Conservation (phyloP, 2,329 filamentous ascomycete species). For the Pseudocercospora crystallina region DNA sequence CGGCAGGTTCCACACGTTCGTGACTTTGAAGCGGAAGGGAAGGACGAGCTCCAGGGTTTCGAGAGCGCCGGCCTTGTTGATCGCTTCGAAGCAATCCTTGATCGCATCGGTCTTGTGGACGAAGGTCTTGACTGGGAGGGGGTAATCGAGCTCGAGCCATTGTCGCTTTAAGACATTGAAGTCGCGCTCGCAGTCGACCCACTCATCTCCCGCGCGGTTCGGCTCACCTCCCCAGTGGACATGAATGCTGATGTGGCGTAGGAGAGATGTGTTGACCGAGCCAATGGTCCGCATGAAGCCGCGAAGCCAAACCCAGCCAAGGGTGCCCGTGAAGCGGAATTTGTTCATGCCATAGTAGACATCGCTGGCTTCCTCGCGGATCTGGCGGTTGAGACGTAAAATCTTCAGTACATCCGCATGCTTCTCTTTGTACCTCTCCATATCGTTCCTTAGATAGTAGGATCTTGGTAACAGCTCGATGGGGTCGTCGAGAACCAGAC, state of each 20-base stretch:
- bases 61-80: constrained; percentile 4
- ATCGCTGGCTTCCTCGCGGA: constrained; percentile 40
- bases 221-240: not conserved
- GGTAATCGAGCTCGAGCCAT: no score
- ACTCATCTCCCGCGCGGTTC: not conserved
- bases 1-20: not conserved
- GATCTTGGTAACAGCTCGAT: no score
- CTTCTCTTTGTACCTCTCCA: no score
- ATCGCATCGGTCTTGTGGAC: not conserved
- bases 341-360: constrained; percentile 48
- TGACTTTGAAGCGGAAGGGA: not conserved
- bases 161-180: not conserved
- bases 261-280: not conserved
- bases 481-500: no score
- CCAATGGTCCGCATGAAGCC: constrained; percentile 6
- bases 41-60: constrained; percentile 2
- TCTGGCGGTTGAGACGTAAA: constrained; percentile 22
- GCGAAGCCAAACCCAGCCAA: constrained; percentile 5
- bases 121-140: constrained; percentile 1
- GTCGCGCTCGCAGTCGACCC: not conserved
- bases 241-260: constrained; percentile 2
- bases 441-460: no score
- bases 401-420: no score
- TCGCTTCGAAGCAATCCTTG: not conserved
- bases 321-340: constrained; percentile 34